These are phyloP conservation scores for Mrakia blollopis DNA, from an alignment of 768 basidiomycete species.

Conservation along the genomic window DNA sequence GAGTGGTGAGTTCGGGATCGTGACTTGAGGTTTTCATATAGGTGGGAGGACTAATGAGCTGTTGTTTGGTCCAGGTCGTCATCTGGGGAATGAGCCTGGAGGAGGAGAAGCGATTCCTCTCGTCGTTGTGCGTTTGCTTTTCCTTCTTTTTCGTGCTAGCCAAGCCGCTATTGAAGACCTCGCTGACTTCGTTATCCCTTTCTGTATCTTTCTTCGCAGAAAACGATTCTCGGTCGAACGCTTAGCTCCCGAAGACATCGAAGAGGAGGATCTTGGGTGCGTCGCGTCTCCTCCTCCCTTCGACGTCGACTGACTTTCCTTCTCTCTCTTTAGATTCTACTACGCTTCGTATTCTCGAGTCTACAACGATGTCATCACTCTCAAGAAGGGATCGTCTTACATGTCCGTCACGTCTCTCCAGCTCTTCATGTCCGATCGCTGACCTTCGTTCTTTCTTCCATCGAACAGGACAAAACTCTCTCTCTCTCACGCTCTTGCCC, in stretches of 20 bases:
- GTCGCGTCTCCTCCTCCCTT: background rate
- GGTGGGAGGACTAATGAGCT: background rate
- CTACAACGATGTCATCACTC: slow-evolving; percentile 92
- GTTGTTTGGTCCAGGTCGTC: slow-evolving; percentile 53
- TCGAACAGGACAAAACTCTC: slow-evolving; percentile 85
- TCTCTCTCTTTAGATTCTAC: slow-evolving; percentile 63
- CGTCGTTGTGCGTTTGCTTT: slow-evolving; percentile 66
- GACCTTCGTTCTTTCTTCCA: background rate
- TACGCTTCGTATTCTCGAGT: slow-evolving; percentile 96
- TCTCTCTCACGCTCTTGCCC: slow-evolving; percentile 86
- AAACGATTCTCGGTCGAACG: slow-evolving; percentile 92
- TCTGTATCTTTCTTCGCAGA: slow-evolving; percentile 48
- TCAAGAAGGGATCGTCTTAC: slow-evolving; percentile 89
- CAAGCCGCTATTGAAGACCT: no score
- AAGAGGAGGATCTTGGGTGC: slow-evolving; percentile 72
- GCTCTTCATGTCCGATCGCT: slow-evolving; percentile 28
- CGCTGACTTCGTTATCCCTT: background rate
- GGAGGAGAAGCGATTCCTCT: slow-evolving; percentile 83
- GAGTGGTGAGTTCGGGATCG: slow-evolving; percentile 50
- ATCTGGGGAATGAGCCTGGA: slow-evolving; percentile 97
- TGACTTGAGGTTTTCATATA: no score
- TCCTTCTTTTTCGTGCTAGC: slow-evolving; percentile 12
- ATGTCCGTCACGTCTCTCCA: slow-evolving; percentile 58
- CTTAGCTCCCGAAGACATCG: slow-evolving; percentile 74
- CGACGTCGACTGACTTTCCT: background rate